These are phyloP conservation scores for Pichia thaimueangensis DNA, from an alignment of 805 yeast species.

Conservation along the genomic window DNA sequence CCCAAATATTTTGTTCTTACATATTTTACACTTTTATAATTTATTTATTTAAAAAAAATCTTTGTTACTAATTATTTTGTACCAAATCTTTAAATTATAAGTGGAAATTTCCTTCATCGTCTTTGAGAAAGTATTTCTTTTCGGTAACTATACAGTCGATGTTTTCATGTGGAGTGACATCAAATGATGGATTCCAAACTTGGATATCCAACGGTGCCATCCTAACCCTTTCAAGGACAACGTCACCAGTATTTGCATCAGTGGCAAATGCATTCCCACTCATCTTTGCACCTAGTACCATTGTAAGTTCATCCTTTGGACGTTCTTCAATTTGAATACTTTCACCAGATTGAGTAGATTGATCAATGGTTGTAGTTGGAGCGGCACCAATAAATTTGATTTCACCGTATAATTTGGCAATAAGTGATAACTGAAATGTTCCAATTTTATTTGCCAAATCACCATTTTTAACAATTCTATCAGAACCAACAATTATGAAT, in stretches of 20 bases:
- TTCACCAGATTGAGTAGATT: slow-evolving; percentile 57
- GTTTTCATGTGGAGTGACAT: slow-evolving; percentile 76
- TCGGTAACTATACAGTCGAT: slow-evolving; percentile 92
- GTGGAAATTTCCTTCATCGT: slow-evolving; percentile 41
- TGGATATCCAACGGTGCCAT: slow-evolving; percentile 78
- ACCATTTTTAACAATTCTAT: slow-evolving; percentile 86
- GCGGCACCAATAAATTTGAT: slow-evolving; percentile 92
- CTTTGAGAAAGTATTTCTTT: slow-evolving; percentile 50
- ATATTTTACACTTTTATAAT: slow-evolving; percentile 5
- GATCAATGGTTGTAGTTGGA: slow-evolving; percentile 86
- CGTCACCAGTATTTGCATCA: slow-evolving; percentile 16
- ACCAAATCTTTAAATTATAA: slow-evolving; percentile 9
- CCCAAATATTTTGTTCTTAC: too few relatives aligned
- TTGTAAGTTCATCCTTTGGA: slow-evolving; percentile 71
- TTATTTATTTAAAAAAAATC: too few relatives aligned
- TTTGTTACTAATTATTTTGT: not conserved
- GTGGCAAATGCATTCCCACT: slow-evolving; percentile 28
- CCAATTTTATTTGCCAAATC: slow-evolving; percentile 97
- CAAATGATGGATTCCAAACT: slow-evolving; percentile 97
- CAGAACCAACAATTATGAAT: slow-evolving; percentile 92
- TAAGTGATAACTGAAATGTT: slow-evolving; percentile 77
- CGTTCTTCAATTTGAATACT: slow-evolving; percentile 84
- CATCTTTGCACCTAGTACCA: slow-evolving; percentile 63
- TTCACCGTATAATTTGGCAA: slow-evolving; percentile 57
- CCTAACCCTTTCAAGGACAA: slow-evolving; percentile 47